Evolutionary conservation across 257 asterid species (phyloP), one percentile per base, ranked within the genome.

Genomic region (Petunia secreta): DNA sequence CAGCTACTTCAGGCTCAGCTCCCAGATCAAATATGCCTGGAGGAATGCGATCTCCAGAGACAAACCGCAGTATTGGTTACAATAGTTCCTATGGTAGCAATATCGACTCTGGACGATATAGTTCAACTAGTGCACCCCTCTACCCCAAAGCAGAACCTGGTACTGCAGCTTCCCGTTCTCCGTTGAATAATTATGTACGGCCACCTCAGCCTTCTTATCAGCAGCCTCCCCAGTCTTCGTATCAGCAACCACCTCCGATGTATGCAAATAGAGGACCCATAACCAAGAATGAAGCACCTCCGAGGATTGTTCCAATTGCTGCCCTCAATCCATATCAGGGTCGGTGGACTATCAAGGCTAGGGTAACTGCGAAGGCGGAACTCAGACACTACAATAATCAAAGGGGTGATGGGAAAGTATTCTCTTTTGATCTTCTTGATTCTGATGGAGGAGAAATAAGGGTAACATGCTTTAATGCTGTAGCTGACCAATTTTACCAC

Each of bases 391-490:
- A 88, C 82, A 92, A 67, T 83, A 93, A 91, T 89, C 54, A 88
- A 58, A 89, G 92, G 46, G 98, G 99, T 81, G 96, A 92, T 75
- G 99, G 99, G 62, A 95, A 93, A 87, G 99, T 95, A 53, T 93
- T 95, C 83, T 91, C 97, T 36, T 95, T 95, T 80, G 99, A 95
- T 86, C 94, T 95, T 82, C 94, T 95, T 81, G 99, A 95, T 85
- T 85, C 97, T 63, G 91, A 89, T 63, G 95, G 98, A 67, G 98
- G 98, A 77, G 98, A 95, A 88, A 95, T 95, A 86, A 89, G 93
- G 85, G 97, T 87, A 4, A 95, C 98, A 14, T 95, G 98, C 90
- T 95, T 95, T 89, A 95, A 93, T 87, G 88, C 94, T 44, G 97
- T 88, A 84, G 99, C 93, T 4, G 97, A 91, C 84, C 93, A 91